Conservation (phyloP, 768 basidiomycete species). For the Serendipita vermifera region DNA sequence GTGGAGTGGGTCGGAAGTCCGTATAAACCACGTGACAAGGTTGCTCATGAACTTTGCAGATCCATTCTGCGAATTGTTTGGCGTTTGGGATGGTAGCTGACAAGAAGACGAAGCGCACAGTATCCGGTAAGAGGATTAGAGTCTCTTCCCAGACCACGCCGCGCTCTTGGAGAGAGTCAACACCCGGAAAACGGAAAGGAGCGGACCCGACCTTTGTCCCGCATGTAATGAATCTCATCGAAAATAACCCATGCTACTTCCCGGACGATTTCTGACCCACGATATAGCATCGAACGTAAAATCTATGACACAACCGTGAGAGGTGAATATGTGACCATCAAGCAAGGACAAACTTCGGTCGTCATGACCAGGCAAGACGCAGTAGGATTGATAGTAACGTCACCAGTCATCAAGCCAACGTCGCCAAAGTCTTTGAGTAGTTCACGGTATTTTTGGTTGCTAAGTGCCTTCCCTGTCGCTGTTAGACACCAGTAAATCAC, state of each 20-base stretch:
- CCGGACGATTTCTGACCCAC: constrained; percentile 97
- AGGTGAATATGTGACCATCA: not conserved
- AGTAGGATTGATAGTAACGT: constrained; percentile 95
- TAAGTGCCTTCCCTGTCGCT: constrained; percentile 58
- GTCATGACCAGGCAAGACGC: constrained; percentile 99
- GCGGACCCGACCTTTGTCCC: constrained; percentile 62
- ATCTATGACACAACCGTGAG: constrained; percentile 41
- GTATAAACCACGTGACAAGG: constrained; percentile 99
- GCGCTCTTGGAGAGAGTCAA: constrained; percentile 42
- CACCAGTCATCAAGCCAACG: constrained; percentile 98
- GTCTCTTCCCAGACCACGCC: constrained; percentile 99
- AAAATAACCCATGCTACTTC: constrained; percentile 99
- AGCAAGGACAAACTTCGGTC: constrained; percentile 59
- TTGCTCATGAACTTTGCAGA: constrained; percentile 91
- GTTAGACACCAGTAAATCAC: not conserved
- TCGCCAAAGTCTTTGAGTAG: constrained; percentile 95
- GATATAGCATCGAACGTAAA: constrained; percentile 94
- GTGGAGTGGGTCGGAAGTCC: constrained; percentile 93
- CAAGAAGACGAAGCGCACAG: constrained; percentile 94
- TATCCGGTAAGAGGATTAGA: constrained; percentile 91
- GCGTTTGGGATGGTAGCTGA: constrained; percentile 99
- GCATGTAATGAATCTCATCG: constrained; percentile 99
- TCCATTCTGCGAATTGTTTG: constrained; percentile 99
- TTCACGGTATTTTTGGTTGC: constrained; percentile 98
- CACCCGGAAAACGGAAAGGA: not conserved